A percentile compares a stretch with the other conserved stretches of the same genome.
phyloP scores from a whole-genome alignment of 305 asterid genomes.

The Rubia occidens region DNA sequence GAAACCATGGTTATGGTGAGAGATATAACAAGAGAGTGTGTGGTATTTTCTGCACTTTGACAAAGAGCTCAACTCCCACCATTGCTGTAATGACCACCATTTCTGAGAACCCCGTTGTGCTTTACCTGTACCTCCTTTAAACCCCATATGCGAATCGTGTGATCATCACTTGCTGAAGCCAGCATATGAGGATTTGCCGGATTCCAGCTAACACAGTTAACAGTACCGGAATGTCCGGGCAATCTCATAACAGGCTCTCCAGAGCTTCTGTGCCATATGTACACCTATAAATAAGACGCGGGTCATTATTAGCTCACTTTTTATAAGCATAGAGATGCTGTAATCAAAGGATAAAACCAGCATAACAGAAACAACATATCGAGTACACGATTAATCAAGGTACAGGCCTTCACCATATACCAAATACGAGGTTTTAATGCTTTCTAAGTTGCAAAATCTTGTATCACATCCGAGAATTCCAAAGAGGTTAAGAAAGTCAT shows the following conservation, averaged over 20 bases:
- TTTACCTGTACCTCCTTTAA: slow-evolving; percentile 37
- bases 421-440: neutral
- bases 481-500: neutral
- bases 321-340: too few species aligned
- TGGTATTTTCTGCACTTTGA: slow-evolving; percentile 17
- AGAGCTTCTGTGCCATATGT: slow-evolving; percentile 56
- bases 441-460: neutral
- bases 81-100: slow-evolving; percentile 62
- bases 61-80: slow-evolving; percentile 44
- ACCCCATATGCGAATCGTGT: slow-evolving; percentile 84
- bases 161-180: slow-evolving; percentile 87
- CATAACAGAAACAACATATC: neutral
- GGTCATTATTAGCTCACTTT: slow-evolving; percentile 4
- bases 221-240: slow-evolving; percentile 60
- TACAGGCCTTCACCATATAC: neutral
- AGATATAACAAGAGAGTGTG: slow-evolving; percentile 14
- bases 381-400: neutral
- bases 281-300: slow-evolving; percentile 36
- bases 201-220: slow-evolving; percentile 89
- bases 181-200: slow-evolving; percentile 74
- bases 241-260: slow-evolving; percentile 42
- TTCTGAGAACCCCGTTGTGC: slow-evolving; percentile 34
- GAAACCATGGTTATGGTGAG: slow-evolving; percentile 27
- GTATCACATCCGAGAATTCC: neutral
- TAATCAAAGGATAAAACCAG: neutral